Evolutionary conservation across 2,329 filamentous ascomycete genomes (phyloP), one percentile per base, ranked within the genome.

Genomic region (Epicoccum nigrum): DNA sequence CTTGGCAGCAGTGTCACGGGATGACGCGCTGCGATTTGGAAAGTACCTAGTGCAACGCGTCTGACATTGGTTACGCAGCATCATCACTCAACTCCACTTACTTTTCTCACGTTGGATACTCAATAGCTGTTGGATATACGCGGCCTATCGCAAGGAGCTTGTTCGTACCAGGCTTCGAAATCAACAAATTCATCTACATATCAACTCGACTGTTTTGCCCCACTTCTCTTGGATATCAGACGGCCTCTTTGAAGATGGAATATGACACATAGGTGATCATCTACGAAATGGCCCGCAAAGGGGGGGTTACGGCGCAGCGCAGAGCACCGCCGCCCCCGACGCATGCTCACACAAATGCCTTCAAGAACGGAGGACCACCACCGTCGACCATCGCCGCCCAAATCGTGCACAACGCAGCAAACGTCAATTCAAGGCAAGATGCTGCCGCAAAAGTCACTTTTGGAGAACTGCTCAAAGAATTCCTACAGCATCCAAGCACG

Each of bases 331-430:
- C 59, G 15, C 50, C 55, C 28, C 39, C 44, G 30, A 46, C 53
- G 28, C 69, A 64, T 53, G 67, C 59, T 33, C 35, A 54, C 35
- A 16, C 49, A 2, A 65, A 62, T 27, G 58, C 54, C 21, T 45
- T 56, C 31, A 4, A 42, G 9, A 60, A 58, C 42, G 62, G 58
- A 25, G 45, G 50, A 41, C 67, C 68, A 21, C 78, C 77, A 31
- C 88, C 91, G 11, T 96, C 92, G 13, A 95, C 92, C 8, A 81
- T 96, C 65, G 91, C 92, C 44, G 90, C 90, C 11, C 90, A 95
- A 72, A 86, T 97, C 50, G 90, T 94, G 58, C 87, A 90, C 69
- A 90, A 90, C 69, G 86, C 92, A 56, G 85, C 88, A 34, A 83
- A 87, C 17, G 83, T 83, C 41, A 80, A 82, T 43, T 82, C 80